Conservation (phyloP, 495 filamentous ascomycete species). For the Paragyromitra xinjiangensis region DNA sequence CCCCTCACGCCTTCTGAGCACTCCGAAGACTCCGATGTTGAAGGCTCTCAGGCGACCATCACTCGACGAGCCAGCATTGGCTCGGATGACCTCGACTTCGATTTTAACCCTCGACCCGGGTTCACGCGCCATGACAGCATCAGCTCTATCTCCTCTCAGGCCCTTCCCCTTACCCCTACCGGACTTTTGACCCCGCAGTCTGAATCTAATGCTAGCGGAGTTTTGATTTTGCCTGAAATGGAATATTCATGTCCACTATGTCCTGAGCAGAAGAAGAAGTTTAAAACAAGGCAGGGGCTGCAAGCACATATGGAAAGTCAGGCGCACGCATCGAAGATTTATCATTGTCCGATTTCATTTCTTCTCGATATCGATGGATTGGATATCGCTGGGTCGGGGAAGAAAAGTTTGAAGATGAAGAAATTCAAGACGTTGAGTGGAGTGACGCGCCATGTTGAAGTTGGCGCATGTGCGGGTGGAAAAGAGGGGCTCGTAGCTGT, state of each 20-base stretch:
- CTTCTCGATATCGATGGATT: not conserved
- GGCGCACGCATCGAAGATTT: slow-evolving; percentile 45
- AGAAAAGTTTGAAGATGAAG: slow-evolving; percentile 7
- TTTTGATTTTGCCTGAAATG: slow-evolving; percentile 6
- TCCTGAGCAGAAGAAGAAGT: slow-evolving; percentile 18
- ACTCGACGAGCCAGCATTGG: slow-evolving; percentile 6
- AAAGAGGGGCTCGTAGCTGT: slow-evolving; percentile 30
- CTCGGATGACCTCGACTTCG: slow-evolving; percentile 12
- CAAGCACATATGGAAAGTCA: slow-evolving; percentile 33
- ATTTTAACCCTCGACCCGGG: slow-evolving; percentile 6
- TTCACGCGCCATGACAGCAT: not conserved
- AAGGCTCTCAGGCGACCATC: slow-evolving; percentile 21
- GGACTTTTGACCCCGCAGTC: slow-evolving; percentile 8
- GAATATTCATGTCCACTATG: slow-evolving; percentile 23
- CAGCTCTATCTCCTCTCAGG: not conserved
- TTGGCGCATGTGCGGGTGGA: slow-evolving; percentile 43
- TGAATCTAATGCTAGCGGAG: not conserved
- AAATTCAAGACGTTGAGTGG: slow-evolving; percentile 49
- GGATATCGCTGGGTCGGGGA: not conserved
- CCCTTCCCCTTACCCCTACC: not conserved
- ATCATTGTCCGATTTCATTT: slow-evolving; percentile 44
- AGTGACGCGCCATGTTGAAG: slow-evolving; percentile 46
- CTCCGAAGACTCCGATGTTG: not conserved
- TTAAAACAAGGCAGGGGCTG: slow-evolving; percentile 10
- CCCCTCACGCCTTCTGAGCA: not conserved